These are phyloP conservation scores for Dioscorea dumetorum DNA, from an alignment of 106 monocot genomes.

Conservation along the genomic window DNA sequence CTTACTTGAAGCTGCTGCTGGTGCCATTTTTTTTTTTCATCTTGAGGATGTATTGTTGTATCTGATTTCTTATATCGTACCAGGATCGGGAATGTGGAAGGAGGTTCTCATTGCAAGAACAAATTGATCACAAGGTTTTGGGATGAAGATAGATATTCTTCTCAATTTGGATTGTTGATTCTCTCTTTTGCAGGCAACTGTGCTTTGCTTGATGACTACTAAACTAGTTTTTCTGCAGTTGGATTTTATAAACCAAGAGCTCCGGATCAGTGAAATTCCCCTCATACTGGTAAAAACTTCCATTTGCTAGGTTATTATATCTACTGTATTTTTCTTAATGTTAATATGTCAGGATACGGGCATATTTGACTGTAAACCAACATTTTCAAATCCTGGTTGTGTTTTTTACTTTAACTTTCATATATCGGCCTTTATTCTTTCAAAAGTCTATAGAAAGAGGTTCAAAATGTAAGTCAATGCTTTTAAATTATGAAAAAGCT, in stretches of 20 bases:
- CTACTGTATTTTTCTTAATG: no score
- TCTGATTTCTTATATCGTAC: background rate
- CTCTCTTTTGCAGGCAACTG: background rate
- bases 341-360: no score
- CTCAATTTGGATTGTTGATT: no score
- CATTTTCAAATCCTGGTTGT: no score
- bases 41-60: background rate
- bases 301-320: no score
- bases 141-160: background rate
- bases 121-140: conserved; percentile 64
- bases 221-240: conserved; percentile 29
- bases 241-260: conserved; percentile 65
- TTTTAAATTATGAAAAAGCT: no score
- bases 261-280: conserved; percentile 25
- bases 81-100: conserved; percentile 49
- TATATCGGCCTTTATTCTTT: no score
- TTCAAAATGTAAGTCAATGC: no score
- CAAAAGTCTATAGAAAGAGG: no score
- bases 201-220: background rate
- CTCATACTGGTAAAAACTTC: conserved; percentile 45
- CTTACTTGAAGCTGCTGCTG: background rate
- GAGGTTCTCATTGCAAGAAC: conserved; percentile 63
- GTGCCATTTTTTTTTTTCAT: background rate
- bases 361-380: no score
- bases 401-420: no score